These are phyloP conservation scores for Baorangia bicolor DNA, from an alignment of 768 basidiomycete species.

Conservation along the genomic window DNA sequence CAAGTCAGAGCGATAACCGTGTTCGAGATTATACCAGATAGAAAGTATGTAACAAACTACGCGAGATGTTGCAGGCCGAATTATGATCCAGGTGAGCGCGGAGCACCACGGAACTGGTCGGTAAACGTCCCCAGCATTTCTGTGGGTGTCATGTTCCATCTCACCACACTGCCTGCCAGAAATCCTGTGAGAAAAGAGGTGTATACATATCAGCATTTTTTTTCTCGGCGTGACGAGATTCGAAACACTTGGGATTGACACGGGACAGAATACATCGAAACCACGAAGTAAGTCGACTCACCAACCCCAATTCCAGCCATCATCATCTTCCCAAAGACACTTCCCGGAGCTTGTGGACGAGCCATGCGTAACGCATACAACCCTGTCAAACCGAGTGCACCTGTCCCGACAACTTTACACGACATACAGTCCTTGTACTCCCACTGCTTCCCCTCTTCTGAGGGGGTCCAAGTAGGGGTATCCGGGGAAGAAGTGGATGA, in stretches of 20 bases:
- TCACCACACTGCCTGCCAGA: constrained; percentile 29
- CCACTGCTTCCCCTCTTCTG: constrained; percentile 11
- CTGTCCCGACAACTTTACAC: constrained; percentile 68
- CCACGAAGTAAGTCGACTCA: constrained; percentile 31
- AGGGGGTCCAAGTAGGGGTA: background rate
- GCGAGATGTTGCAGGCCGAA: background rate
- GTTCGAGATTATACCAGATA: background rate
- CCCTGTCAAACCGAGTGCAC: constrained; percentile 60
- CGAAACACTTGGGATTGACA: background rate
- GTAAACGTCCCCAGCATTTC: constrained; percentile 20
- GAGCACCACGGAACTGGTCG: constrained; percentile 8
- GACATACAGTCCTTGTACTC: constrained; percentile 58
- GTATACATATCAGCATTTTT: constrained; percentile 8
- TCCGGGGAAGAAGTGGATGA: background rate
- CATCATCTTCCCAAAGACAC: constrained; percentile 56
- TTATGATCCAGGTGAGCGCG: constrained; percentile 5
- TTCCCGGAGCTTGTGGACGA: constrained; percentile 61
- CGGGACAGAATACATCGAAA: background rate
- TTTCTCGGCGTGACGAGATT: background rate
- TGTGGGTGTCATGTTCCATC: constrained; percentile 31
- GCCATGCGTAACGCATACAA: constrained; percentile 67
- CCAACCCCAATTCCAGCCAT: constrained; percentile 64
- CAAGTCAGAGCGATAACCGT: background rate
- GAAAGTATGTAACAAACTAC: constrained; percentile 3
- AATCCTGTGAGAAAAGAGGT: constrained; percentile 17